Evolutionary conservation across 1,284 basidiomycete species (phyloP).

Genomic region (Megacollybia platyphylla): DNA sequence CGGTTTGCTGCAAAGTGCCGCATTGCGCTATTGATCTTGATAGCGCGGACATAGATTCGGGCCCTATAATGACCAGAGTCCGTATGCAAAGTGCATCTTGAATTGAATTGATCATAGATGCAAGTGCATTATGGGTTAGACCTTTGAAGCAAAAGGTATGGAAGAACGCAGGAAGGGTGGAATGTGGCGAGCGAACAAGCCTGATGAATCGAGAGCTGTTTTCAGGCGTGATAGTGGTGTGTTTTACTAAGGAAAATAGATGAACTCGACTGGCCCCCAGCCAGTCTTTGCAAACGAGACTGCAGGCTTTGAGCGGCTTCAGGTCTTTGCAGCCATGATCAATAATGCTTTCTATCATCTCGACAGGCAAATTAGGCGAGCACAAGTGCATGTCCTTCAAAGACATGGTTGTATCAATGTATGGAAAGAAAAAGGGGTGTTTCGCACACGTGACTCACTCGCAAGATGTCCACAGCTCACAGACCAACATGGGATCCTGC

Average conservation of each 20-base stretch:
- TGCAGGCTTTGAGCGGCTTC: constrained; percentile 1
- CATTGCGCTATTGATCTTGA: no score
- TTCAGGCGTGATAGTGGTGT: background rate
- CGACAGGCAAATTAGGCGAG: constrained; percentile 1
- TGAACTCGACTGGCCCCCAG: constrained; percentile 4
- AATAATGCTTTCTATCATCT: constrained; percentile 5
- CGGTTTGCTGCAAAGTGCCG: no score
- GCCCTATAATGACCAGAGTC: no score
- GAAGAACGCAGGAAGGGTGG: background rate
- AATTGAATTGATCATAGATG: no score
- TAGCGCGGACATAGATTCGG: no score
- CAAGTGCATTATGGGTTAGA: no score
- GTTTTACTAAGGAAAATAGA: background rate
- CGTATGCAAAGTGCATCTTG: no score
- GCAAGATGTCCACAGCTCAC: constrained; percentile 71
- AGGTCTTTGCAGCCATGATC: constrained; percentile 4
- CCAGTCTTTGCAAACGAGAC: constrained; percentile 5
- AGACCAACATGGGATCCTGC: constrained; percentile 86
- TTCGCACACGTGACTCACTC: background rate
- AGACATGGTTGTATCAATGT: no score
- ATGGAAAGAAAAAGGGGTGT: no score
- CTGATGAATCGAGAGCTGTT: background rate
- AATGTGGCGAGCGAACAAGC: background rate
- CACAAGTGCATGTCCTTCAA: no score
- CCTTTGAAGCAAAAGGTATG: background rate